A percentile compares a stretch with the other conserved stretches of the same genome.
Evolutionary conservation across 805 yeast species (phyloP).

Genomic region (Myxozyma neglecta): DNA sequence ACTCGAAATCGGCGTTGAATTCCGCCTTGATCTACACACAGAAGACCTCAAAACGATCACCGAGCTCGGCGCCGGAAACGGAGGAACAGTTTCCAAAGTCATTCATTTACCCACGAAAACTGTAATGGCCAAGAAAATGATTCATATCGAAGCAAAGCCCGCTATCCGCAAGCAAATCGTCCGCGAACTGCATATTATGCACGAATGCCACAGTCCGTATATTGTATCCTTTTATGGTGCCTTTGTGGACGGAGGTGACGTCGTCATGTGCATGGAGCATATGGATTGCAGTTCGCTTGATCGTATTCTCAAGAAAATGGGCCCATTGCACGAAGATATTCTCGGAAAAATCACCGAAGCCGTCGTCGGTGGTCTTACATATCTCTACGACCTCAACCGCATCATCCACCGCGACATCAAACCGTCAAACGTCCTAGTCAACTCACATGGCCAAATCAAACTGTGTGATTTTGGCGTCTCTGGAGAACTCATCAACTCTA

Average conservation of each 20-base stretch:
- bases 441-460: conserved; percentile 82
- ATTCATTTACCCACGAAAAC: conserved; percentile 85
- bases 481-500: conserved; percentile 93
- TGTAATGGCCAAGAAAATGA: conserved; percentile 85
- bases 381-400: conserved; percentile 76
- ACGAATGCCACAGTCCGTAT: conserved; percentile 76
- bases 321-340: conserved; percentile 66
- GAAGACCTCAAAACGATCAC: conserved; percentile 74
- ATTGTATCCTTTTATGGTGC: conserved; percentile 93
- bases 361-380: conserved; percentile 76
- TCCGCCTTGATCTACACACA: conserved; percentile 52
- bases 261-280: conserved; percentile 91
- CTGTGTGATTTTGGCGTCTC: conserved; percentile 97
- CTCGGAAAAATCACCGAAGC: conserved; percentile 72
- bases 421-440: conserved; percentile 89
- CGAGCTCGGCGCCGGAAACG: conserved; percentile 87
- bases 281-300: conserved; percentile 94
- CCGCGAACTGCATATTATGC: conserved; percentile 85
- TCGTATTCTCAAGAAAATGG: conserved; percentile 60
- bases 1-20: conserved; percentile 56
- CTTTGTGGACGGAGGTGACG: conserved; percentile 68
- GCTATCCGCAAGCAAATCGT: conserved; percentile 79
- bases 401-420: conserved; percentile 95
- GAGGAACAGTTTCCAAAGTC: conserved; percentile 88
- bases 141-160: conserved; percentile 79